Base-by-base conservation (phyloP, 108 stramenopile species). In the Nitzschia inconspicua region DNA sequence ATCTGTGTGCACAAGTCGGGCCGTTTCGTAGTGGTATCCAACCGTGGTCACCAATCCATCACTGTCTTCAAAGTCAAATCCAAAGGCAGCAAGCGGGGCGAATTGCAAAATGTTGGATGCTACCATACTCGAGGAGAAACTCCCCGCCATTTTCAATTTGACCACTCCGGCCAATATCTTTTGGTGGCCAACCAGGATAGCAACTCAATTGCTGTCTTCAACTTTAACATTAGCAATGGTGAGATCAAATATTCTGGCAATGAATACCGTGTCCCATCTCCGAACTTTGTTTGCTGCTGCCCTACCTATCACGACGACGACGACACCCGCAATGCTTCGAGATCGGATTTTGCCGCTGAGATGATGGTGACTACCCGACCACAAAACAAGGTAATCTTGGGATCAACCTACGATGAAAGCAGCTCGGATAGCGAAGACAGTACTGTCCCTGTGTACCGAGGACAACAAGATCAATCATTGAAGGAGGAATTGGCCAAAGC, bases 141-240 rank as follows among this genome's bases (percentile, higher is more conserved):
- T 36, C 96, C 96, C 6, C 78, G 96, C 7, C 96, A 97, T 73
- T 97, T 92, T 65, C 87, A 97, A 41, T 97, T 95, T 63, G 96
- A 97, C 60, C 65, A 82, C 30, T 81, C 77, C 25, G 96, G 96
- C 0, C 88, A 92, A 50, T 95, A 84, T 57, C 59, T 97, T 14
- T 67, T 97, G 39, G 91, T 93, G 10, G 96, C 96, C 46, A 97
- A 97, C 69, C 96, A 97, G 77, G 96, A 97, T 70, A 79, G 86
- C 0, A 83, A 97, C 56, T 82, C 84, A 43, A 73, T 97, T 56
- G 84, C 91, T 26, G 71, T 97, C 9, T 97, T 97, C 66, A 66
- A 73, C 48, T 94, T 97, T 66, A 91, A 95, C 63, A 66, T 87
- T 16, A 75, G 77, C 39, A 81, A 64, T 35, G 96, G 96, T 39